A percentile compares a stretch with the other conserved stretches of the same genome.
Conservation (phyloP, 2,329 filamentous ascomycete species). For the Verticillium isaacii region DNA sequence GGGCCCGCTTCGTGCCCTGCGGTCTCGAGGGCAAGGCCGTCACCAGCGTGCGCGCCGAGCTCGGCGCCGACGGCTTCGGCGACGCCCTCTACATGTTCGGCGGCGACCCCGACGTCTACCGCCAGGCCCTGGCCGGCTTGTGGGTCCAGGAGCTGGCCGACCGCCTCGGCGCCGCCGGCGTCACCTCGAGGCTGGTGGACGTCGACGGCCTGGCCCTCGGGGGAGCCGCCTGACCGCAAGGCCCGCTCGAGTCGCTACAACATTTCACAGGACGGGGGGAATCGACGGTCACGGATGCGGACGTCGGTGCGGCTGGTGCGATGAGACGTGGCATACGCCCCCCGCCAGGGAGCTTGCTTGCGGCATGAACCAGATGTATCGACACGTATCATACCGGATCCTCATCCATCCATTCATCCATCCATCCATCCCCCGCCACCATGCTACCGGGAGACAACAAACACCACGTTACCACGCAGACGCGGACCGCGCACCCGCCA, state of each 20-base stretch:
- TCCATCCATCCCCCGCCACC: background rate
- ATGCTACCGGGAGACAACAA: background rate
- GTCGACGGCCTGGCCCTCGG: background rate
- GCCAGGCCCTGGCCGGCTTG: slow-evolving; percentile 5
- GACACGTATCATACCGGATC: background rate
- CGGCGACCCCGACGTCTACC: slow-evolving; percentile 1
- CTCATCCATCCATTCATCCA: background rate
- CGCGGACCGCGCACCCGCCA: background rate
- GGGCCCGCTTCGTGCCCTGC: slow-evolving; percentile 79
- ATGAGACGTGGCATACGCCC: no score
- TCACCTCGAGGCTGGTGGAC: slow-evolving; percentile 1
- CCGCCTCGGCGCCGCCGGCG: slow-evolving; percentile 4
- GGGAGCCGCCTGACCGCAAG: no score
- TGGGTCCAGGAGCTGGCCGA: slow-evolving; percentile 10
- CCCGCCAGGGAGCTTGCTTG: no score
- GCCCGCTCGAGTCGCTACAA: no score
- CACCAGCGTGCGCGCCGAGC: slow-evolving; percentile 64
- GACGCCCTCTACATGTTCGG: background rate
- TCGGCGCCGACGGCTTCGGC: slow-evolving; percentile 17
- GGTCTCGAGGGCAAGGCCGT: slow-evolving; percentile 75
- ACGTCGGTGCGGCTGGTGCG: no score
- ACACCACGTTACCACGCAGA: background rate
- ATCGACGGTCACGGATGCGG: no score
- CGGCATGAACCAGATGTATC: background rate
- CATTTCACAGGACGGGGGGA: no score